Conservation (phyloP, 257 asterid genomes). For the Solanum peruvianum region DNA sequence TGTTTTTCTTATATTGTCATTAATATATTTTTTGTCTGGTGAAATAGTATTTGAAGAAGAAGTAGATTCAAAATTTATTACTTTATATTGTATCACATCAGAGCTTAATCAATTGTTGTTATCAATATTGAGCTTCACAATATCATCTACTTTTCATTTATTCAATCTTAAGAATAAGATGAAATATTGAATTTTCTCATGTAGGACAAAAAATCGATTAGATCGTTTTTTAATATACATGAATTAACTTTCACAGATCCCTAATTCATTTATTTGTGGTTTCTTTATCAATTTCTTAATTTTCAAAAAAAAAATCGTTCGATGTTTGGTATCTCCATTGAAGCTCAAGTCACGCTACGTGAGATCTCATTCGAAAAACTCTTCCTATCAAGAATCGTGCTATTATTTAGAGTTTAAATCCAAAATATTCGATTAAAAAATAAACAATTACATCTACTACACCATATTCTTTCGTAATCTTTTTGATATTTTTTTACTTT, state of each 20-base stretch:
- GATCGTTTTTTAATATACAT: background rate
- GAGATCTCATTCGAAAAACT: no score
- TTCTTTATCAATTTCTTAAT: background rate
- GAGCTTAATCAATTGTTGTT: background rate
- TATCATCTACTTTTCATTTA: background rate
- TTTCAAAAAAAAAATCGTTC: background rate
- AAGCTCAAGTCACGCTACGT: no score
- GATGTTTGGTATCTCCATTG: background rate
- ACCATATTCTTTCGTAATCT: background rate
- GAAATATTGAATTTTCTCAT: background rate
- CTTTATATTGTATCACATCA: no score
- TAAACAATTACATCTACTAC: background rate
- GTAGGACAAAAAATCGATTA: background rate
- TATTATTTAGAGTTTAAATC: no score
- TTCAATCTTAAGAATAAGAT: background rate
- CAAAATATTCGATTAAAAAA: no score
- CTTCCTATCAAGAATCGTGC: no score
- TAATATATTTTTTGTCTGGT: no score
- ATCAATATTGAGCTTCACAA: background rate
- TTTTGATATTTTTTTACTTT: background rate
- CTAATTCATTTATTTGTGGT: no score
- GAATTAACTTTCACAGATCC: no score
- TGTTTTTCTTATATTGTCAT: background rate
- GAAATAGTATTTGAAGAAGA: no score
- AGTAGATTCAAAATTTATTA: no score